These are phyloP conservation scores for Phaeosphaeria sp. DNA, from an alignment of 2,329 filamentous ascomycete species.

Conservation along the genomic window DNA sequence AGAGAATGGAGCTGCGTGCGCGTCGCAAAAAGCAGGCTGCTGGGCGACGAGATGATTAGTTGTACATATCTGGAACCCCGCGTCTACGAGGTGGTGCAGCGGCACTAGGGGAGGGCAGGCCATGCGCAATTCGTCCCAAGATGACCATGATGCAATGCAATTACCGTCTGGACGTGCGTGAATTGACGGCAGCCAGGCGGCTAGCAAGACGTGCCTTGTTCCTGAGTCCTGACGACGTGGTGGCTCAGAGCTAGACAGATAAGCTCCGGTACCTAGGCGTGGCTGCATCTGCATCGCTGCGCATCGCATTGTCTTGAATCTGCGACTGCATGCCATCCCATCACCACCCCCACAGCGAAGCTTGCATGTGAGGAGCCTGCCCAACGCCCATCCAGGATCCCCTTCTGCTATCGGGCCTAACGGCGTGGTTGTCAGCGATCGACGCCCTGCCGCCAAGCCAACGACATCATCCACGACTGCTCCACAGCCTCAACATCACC, in stretches of 20 bases:
- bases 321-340: neutral
- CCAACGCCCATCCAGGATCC: conserved; percentile 10
- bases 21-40: conserved; percentile 6
- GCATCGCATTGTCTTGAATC: conserved; percentile 10
- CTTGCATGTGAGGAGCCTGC: conserved; percentile 18
- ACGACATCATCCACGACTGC: conserved; percentile 30
- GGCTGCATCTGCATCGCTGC: conserved; percentile 18
- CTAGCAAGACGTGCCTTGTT: conserved; percentile 10
- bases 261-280: conserved; percentile 19
- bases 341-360: conserved; percentile 8
- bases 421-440: conserved; percentile 20
- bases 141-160: conserved; percentile 5
- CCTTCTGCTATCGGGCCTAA: conserved; percentile 28
- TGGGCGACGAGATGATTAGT: neutral
- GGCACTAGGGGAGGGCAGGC: neutral
- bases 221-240: conserved; percentile 19
- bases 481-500: conserved; percentile 15
- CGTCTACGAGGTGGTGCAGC: conserved; percentile 18
- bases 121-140: conserved; percentile 2
- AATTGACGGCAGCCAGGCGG: neutral
- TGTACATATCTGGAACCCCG: conserved; percentile 17
- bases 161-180: neutral
- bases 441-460: conserved; percentile 22
- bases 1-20: neutral
- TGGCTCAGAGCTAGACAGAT: conserved; percentile 19